These are phyloP conservation scores for Jackrogersella multiformis DNA, from an alignment of 495 filamentous ascomycete genomes.

Conservation along the genomic window DNA sequence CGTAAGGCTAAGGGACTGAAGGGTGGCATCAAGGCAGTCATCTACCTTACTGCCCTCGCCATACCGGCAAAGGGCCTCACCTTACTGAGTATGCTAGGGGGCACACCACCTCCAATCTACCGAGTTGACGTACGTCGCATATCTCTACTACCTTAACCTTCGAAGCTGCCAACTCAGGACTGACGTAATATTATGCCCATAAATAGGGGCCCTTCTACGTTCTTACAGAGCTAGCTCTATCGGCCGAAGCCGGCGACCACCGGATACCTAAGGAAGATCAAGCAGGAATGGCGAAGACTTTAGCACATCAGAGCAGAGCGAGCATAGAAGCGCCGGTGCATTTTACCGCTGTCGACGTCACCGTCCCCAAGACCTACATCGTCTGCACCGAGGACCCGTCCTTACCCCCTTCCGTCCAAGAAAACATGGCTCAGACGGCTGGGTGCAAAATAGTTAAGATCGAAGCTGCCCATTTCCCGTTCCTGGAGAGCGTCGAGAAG, in stretches of 20 bases:
- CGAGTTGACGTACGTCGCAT: constrained; percentile 25
- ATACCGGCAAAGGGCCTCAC: constrained; percentile 23
- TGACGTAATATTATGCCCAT: neutral
- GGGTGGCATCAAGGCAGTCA: constrained; percentile 47
- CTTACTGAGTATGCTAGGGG: constrained; percentile 20
- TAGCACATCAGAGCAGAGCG: constrained; percentile 38
- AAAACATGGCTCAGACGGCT: constrained; percentile 13
- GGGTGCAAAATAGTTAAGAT: constrained; percentile 24
- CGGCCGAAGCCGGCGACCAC: neutral
- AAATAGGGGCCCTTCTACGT: constrained; percentile 35
- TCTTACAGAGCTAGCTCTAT: constrained; percentile 23
- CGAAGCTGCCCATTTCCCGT: constrained; percentile 29
- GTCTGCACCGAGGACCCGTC: constrained; percentile 32
- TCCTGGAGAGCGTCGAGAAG: constrained; percentile 27
- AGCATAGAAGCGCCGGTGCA: constrained; percentile 24
- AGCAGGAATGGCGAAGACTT: constrained; percentile 7
- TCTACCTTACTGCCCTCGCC: constrained; percentile 48
- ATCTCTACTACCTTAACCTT: neutral
- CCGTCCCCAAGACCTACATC: constrained; percentile 39
- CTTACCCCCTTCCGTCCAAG: constrained; percentile 27
- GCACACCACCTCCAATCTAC: constrained; percentile 32
- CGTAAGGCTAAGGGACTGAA: constrained; percentile 48
- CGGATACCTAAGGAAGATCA: constrained; percentile 11
- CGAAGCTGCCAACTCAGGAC: neutral
- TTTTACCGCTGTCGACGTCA: constrained; percentile 36